Percentiles rank a stretch among this genome's conserved stretches.
These are phyloP conservation scores for Septoria petroselini DNA, from an alignment of 2,329 filamentous ascomycete genomes.

Conservation along the genomic window DNA sequence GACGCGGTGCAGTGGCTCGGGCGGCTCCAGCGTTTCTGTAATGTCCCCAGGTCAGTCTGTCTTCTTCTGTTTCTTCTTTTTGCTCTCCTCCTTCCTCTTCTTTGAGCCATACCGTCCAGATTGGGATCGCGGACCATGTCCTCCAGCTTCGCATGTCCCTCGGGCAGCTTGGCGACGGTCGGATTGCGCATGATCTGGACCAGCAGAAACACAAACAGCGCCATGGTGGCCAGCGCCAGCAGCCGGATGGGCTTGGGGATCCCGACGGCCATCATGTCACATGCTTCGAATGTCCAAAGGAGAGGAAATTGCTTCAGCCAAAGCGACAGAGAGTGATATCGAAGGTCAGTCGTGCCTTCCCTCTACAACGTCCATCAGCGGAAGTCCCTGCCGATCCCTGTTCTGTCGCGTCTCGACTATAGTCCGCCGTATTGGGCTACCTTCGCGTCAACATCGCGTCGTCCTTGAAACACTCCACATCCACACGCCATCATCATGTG, in stretches of 20 bases:
- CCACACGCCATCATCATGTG: constrained; percentile 13
- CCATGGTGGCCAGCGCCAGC: constrained; percentile 66
- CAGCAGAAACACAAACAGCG: constrained; percentile 75
- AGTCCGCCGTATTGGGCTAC: not conserved
- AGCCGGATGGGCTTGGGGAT: constrained; percentile 81
- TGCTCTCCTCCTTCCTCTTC: not conserved
- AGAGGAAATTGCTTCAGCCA: no score
- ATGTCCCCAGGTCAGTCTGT: not conserved
- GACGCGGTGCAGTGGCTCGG: constrained; percentile 69
- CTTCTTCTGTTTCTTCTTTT: not conserved
- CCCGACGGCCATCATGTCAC: constrained; percentile 73
- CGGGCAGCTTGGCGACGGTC: constrained; percentile 40
- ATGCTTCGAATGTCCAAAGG: not conserved
- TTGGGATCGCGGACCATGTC: constrained; percentile 78
- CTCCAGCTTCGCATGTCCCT: constrained; percentile 44
- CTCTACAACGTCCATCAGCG: no score
- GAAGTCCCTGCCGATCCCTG: not conserved
- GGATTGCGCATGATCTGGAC: constrained; percentile 68
- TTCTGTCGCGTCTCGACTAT: not conserved
- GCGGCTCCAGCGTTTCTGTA: constrained; percentile 68
- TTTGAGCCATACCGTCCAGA: constrained; percentile 66
- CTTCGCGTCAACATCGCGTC: constrained; percentile 6
- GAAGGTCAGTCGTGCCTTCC: no score
- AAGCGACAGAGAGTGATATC: no score
- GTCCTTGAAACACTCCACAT: not conserved